A percentile compares a stretch with the other conserved stretches of the same genome.
Conservation (phyloP, 140 eudicot species). For the Ambrosia hybrid region DNA sequence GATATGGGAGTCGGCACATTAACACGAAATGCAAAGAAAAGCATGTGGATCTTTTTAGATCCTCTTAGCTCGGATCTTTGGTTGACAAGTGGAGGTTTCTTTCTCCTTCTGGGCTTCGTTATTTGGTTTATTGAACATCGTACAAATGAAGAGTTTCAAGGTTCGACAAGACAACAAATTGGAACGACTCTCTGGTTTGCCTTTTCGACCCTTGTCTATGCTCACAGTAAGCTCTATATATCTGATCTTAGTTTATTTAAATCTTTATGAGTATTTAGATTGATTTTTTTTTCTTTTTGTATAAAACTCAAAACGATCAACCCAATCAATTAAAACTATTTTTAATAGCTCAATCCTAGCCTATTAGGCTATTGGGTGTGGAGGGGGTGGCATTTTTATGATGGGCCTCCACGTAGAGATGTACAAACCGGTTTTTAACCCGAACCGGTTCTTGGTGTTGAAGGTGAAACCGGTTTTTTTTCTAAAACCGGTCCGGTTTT, state of each 20-base stretch:
- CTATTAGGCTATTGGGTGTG: too few relatives aligned
- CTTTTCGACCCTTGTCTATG: constrained; percentile 36
- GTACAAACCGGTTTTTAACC: too few relatives aligned
- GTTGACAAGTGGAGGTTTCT: constrained; percentile 29
- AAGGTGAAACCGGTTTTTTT: too few relatives aligned
- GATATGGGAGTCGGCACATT: constrained; percentile 38
- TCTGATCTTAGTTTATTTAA: not conserved
- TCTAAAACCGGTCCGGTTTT: too few relatives aligned
- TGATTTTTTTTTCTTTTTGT: too few relatives aligned
- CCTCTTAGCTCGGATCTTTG: constrained; percentile 39
- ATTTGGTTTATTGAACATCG: constrained; percentile 35
- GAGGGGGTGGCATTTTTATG: too few relatives aligned
- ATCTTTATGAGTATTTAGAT: constrained; percentile 7
- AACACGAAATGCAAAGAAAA: constrained; percentile 18
- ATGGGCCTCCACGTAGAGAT: too few relatives aligned
- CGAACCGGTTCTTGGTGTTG: too few relatives aligned
- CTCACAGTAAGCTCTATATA: constrained; percentile 29
- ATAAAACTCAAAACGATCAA: too few relatives aligned
- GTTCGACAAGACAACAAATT: constrained; percentile 22
- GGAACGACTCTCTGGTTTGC: constrained; percentile 42
- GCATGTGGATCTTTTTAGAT: constrained; percentile 38
- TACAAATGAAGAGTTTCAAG: constrained; percentile 39
- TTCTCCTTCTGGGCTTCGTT: constrained; percentile 31
- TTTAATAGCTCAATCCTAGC: too few relatives aligned
- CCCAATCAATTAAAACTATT: too few relatives aligned